Percentiles rank a stretch among this genome's conserved stretches.
Conservation (phyloP, 2,329 filamentous ascomycete genomes). For the Colletotrichum sp. region DNA sequence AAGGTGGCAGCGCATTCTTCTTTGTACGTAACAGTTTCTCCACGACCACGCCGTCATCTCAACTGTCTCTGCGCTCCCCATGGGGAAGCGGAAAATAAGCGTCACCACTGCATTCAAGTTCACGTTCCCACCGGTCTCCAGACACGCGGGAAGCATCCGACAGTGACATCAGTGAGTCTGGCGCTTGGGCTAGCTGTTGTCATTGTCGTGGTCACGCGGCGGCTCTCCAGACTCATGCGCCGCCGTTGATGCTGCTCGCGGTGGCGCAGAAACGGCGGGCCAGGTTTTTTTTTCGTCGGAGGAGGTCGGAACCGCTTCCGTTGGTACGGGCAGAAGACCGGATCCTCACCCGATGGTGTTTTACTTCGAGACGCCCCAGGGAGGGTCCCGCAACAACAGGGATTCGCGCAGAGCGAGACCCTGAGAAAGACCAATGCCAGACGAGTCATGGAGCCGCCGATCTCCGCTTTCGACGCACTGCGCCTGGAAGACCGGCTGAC, state of each 20-base stretch:
- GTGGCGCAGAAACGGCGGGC: neutral
- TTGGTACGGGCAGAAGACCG: neutral
- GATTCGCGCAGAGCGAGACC: neutral
- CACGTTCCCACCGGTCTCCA: neutral
- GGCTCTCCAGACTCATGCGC: neutral
- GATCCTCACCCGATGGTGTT: constrained; percentile 4
- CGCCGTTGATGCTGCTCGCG: neutral
- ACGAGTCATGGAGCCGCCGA: constrained; percentile 5
- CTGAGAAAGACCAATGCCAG: constrained; percentile 1
- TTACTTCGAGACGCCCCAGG: constrained; percentile 1
- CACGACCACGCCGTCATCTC: neutral
- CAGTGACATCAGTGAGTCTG: neutral
- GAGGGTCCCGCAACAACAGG: neutral
- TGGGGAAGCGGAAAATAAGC: neutral
- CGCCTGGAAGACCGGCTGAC: neutral
- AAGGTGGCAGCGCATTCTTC: neutral
- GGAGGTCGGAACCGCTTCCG: constrained; percentile 2
- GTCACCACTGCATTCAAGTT: neutral
- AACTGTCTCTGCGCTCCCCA: neutral
- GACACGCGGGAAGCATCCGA: neutral
- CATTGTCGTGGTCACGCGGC: neutral
- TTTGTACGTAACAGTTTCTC: constrained; percentile 1
- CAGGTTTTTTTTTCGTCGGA: neutral
- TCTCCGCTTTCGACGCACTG: neutral
- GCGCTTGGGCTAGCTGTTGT: neutral